Evolutionary conservation across 352 stramenopile species (phyloP).

Genomic region (Globisporangium ultimum): DNA sequence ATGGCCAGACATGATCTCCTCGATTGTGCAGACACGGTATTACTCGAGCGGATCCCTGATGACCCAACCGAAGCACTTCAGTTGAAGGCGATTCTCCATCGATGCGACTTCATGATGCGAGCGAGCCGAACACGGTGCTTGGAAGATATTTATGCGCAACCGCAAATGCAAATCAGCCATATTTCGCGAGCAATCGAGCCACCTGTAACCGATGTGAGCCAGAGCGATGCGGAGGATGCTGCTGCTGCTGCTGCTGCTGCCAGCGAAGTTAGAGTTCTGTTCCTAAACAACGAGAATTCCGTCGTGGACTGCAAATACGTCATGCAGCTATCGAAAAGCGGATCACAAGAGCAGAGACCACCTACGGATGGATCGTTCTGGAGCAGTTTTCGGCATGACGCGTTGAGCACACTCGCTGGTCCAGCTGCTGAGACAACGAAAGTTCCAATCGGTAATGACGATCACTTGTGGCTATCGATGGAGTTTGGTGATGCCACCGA

Average conservation of each 20-base stretch:
- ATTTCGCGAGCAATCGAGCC: slow-evolving; percentile 1
- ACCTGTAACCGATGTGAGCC: too few species aligned
- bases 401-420: slow-evolving; percentile 41
- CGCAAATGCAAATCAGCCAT: slow-evolving; percentile 43
- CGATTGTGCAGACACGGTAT: slow-evolving; percentile 59
- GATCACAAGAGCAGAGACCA: not conserved
- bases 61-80: slow-evolving; percentile 25
- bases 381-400: slow-evolving; percentile 64
- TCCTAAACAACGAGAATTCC: slow-evolving; percentile 26
- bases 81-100: slow-evolving; percentile 56
- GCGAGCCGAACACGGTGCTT: slow-evolving; percentile 59
- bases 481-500: slow-evolving; percentile 24
- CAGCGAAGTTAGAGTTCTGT: slow-evolving; percentile 33
- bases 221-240: too few species aligned
- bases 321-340: slow-evolving; percentile 28
- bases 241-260: not conserved
- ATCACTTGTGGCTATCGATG: slow-evolving; percentile 58
- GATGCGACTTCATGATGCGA: slow-evolving; percentile 81
- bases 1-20: slow-evolving; percentile 38
- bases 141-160: slow-evolving; percentile 44
- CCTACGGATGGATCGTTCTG: slow-evolving; percentile 21
- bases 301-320: slow-evolving; percentile 33
- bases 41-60: slow-evolving; percentile 45
- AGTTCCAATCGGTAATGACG: slow-evolving; percentile 24
- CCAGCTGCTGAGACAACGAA: slow-evolving; percentile 43